Evolutionary conservation across 2,329 filamentous ascomycete genomes (phyloP), one percentile per base, ranked within the genome.

Genomic region (Zymoseptoria passerinii): DNA sequence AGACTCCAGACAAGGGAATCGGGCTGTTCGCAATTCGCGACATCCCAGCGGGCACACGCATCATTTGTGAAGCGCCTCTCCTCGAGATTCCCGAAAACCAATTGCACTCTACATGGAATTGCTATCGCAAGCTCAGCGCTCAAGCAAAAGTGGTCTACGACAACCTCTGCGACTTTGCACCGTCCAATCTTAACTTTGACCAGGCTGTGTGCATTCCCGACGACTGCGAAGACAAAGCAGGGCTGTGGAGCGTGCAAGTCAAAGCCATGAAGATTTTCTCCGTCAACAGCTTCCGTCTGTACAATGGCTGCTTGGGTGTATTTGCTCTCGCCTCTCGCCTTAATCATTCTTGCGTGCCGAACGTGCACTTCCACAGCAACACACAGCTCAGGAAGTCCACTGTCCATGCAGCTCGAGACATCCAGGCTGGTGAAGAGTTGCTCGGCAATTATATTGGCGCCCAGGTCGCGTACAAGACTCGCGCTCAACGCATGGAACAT

Each of bases 341-440:
- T 48, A 68, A 68, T 40, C 67, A 68, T 56, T 66, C 63, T 16
- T 68, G 67, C 54, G 54, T 59, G 5, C 61, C 64, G 1, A 68
- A 68, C 52, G 58, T 63, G 16, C 50, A 61, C 51, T 54, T 59
- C 51, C 56, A 49, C 28, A 66, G 52, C 58, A 65, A 66, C 40
- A 53, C 59, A 1, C 59, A 54, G 5, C 28, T 60, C 4, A 13
- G 56, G 10, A 61, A 58, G 50, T 40, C 58, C 28, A 67, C 65
- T 2, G 64, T 71, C 16, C 65, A 72, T 54, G 66, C 68, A 2
- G 58, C 67, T 8, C 61, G 64, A 19, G 65, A 69, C 55, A 70
- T 72, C 53, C 28, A 58, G n/a, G 56, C 61, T 6, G 68, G 68
- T n/a, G 67, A 70, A 53, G 69, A 71, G 53, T 44, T 71, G 3